phyloP scores from a whole-genome alignment of 345 rosid genomes.

The Moricandia arvensis region DNA sequence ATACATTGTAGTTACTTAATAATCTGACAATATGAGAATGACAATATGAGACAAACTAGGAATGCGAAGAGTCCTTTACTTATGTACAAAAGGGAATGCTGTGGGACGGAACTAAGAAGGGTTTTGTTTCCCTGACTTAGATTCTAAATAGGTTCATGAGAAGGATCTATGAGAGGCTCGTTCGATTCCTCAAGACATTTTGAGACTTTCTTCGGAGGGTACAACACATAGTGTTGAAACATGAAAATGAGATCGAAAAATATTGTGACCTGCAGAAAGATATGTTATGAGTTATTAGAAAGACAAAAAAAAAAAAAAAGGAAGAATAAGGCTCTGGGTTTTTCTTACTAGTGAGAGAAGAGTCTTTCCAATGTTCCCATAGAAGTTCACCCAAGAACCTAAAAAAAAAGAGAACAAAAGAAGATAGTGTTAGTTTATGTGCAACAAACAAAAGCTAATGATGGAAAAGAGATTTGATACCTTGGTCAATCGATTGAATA shows the following conservation, averaged over 20 bases:
- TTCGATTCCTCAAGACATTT: slow-evolving; percentile 30
- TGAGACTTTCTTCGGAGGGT: slow-evolving; percentile 47
- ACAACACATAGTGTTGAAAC: slow-evolving; percentile 77
- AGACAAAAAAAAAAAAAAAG: neutral
- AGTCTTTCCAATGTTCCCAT: slow-evolving; percentile 91
- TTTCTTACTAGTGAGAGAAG: slow-evolving; percentile 71
- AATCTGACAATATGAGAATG: neutral
- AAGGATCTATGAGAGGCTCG: slow-evolving; percentile 59
- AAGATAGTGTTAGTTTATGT: neutral
- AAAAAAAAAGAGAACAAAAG: neutral
- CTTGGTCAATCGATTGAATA: slow-evolving; percentile 80
- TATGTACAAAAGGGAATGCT: neutral
- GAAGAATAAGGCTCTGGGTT: neutral
- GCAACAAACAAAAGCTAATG: slow-evolving; percentile 11
- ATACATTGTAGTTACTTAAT: neutral
- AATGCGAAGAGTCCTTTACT: neutral
- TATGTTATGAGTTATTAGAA: neutral
- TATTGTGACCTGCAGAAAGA: slow-evolving; percentile 58
- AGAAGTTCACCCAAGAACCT: slow-evolving; percentile 98
- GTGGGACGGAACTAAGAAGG: slow-evolving; percentile 6
- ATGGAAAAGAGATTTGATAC: slow-evolving; percentile 39
- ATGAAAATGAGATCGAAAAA: slow-evolving; percentile 85
- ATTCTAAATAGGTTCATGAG: slow-evolving; percentile 47
- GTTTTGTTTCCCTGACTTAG: neutral
- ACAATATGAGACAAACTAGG: neutral